phyloP scores from a whole-genome alignment of 164 flowering plant species.

The Tinospora cordifolia region DNA sequence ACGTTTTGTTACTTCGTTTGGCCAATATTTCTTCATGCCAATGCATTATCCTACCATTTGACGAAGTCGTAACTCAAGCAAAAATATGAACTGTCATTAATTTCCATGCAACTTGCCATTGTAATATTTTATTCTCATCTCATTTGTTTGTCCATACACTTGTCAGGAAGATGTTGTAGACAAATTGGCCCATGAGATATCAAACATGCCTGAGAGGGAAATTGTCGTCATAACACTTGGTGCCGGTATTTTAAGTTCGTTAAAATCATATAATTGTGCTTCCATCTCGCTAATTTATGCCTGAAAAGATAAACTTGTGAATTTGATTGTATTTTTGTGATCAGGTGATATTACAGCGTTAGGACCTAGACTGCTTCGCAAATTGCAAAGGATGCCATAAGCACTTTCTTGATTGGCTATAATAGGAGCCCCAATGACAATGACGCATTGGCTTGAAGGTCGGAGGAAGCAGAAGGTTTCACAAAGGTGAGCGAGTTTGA shows the following conservation, averaged over 20 bases:
- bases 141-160: not conserved
- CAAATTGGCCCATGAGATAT: conserved; percentile 26
- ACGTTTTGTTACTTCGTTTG: not conserved
- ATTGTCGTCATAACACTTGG: conserved; percentile 39
- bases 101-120: not conserved
- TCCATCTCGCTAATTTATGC: not conserved
- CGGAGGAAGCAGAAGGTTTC: too few species aligned
- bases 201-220: conserved; percentile 23
- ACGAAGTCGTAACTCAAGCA: not conserved
- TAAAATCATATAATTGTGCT: too few species aligned
- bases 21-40: not conserved
- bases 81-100: not conserved
- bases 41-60: not conserved
- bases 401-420: not conserved
- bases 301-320: not conserved
- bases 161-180: conserved; percentile 31
- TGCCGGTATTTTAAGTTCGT: conserved; percentile 28
- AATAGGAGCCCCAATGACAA: not conserved
- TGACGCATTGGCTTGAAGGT: too few species aligned
- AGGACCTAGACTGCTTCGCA: conserved; percentile 29
- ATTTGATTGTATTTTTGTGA: conserved; percentile 1
- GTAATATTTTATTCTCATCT: not conserved
- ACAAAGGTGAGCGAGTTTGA: too few species aligned
- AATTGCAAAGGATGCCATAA: conserved; percentile 20
- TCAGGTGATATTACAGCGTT: conserved; percentile 37